Evolutionary conservation across 2,329 filamentous ascomycete species (phyloP).

Genomic region (Colletotrichum sp.): DNA sequence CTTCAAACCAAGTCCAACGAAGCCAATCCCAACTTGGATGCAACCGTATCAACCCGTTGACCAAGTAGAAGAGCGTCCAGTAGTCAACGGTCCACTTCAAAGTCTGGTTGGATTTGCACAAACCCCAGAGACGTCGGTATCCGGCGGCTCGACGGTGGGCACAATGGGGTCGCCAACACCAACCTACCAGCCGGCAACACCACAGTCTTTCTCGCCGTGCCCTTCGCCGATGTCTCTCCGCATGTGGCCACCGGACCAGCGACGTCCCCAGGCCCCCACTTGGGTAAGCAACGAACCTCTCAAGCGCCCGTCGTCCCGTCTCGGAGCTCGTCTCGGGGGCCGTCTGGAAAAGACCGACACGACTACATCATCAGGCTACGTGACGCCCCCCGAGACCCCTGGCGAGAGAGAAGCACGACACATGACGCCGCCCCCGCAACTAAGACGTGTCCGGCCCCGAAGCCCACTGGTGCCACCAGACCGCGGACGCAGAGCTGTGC

Average conservation of each 20-base stretch:
- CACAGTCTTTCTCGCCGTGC: not conserved
- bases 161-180: not conserved
- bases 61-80: slow-evolving; percentile 22
- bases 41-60: slow-evolving; percentile 23
- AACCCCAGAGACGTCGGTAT: not conserved
- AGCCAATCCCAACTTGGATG: slow-evolving; percentile 58
- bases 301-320: slow-evolving; percentile 41
- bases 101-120: not conserved
- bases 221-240: not conserved
- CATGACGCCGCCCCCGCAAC: slow-evolving; percentile 1
- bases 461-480: not conserved
- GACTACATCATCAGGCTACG: slow-evolving; percentile 29
- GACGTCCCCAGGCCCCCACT: slow-evolving; percentile 24
- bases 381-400: slow-evolving; percentile 34
- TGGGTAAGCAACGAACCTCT: slow-evolving; percentile 44
- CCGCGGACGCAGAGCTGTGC: not conserved
- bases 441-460: not conserved
- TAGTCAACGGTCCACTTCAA: too few relatives aligned
- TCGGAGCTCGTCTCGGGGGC: slow-evolving; percentile 22
- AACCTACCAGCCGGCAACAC: not conserved
- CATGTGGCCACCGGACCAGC: not conserved
- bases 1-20: slow-evolving; percentile 54
- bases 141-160: not conserved
- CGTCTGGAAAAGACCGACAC: slow-evolving; percentile 24
- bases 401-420: slow-evolving; percentile 9